Evolutionary conservation across 1,139 yeast species (phyloP).

Genomic region (Scheffersomyces titani): DNA sequence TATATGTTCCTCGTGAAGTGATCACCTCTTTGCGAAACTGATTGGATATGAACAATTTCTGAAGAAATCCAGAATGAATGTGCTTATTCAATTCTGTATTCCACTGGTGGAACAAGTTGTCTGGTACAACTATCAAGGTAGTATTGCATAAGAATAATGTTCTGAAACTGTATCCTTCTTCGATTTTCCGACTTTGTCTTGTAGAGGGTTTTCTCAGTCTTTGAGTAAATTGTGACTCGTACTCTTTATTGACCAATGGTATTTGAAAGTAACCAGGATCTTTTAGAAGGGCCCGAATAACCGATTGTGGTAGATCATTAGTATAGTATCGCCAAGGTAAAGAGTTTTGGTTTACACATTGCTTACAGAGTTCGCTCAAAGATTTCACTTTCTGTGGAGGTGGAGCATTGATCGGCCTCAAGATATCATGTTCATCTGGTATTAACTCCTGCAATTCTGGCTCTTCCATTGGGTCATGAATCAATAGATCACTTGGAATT

Average conservation of each 20-base stretch:
- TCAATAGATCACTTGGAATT: conserved; percentile 38
- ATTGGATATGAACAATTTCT: conserved; percentile 33
- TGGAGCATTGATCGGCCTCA: neutral
- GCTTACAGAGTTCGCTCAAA: conserved; percentile 44
- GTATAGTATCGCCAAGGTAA: conserved; percentile 58
- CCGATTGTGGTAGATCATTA: conserved; percentile 44
- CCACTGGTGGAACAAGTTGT: conserved; percentile 70
- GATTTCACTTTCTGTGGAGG: conserved; percentile 8
- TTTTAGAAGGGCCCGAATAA: conserved; percentile 32
- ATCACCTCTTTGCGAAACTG: conserved; percentile 26
- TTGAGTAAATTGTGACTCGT: conserved; percentile 20
- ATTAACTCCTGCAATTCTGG: conserved; percentile 2
- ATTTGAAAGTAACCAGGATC: conserved; percentile 49
- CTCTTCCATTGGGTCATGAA: conserved; percentile 12
- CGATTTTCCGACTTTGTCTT: conserved; percentile 7
- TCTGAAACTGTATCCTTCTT: conserved; percentile 22
- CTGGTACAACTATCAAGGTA: conserved; percentile 65
- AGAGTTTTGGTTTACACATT: conserved; percentile 44
- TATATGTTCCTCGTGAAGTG: conserved; percentile 16
- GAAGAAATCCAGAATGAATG: conserved; percentile 36
- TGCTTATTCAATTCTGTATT: conserved; percentile 58
- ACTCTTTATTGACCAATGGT: conserved; percentile 22
- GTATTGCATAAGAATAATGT: conserved; percentile 48
- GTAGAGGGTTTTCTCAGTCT: conserved; percentile 17
- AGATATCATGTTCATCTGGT: neutral